Evolutionary conservation across 805 yeast species (phyloP), one percentile per base, ranked within the genome.

Genomic region (Candida suzukii): DNA sequence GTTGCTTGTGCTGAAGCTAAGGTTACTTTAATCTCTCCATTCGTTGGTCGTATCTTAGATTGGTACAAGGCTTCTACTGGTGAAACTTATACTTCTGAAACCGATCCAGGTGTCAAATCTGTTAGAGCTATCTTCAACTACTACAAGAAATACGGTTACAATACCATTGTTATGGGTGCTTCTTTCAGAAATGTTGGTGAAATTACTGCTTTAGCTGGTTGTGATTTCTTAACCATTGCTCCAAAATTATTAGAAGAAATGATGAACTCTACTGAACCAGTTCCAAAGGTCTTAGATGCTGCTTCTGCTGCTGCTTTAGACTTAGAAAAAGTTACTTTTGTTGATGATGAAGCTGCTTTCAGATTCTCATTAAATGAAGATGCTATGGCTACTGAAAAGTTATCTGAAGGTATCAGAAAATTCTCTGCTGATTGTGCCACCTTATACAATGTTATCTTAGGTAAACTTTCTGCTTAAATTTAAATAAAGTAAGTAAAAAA

Each of bases 91-190:
- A 70, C 78, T 41, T 74, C 76, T 53, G 86, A 76, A 57, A 71
- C 79, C 51, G 98, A 93, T 70, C 99, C 99, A 53, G 99, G 99
- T 83, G 98, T 93, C 47, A 40, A 72, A 39, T 87, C 96, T 34
- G 99, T 93, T 57, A 83, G 80, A 69, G 64, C 62, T 47, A 93
- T 93, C 68, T 93, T 66, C 86, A 85, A 90, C 84, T 93, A 93
- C 81, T 93, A 93, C 85, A 93, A 93, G 83, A 91, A 91, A 74
- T 87, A 68, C 69, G 91, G 83, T 56, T 93, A 93, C 81, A 77
- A 91, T 59, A 93, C 99, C 66, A 90, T 93, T 63, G 98, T 93
- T 62, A 93, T 93, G 99, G 99, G 99, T 70, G 99, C 99, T 46
- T 91, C 98, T 46, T 91, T 93, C 88, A 91, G 99, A 81, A 93